Evolutionary conservation across 2,329 filamentous ascomycete genomes (phyloP), one percentile per base, ranked within the genome.

Genomic region (Epichloe sibirici): DNA sequence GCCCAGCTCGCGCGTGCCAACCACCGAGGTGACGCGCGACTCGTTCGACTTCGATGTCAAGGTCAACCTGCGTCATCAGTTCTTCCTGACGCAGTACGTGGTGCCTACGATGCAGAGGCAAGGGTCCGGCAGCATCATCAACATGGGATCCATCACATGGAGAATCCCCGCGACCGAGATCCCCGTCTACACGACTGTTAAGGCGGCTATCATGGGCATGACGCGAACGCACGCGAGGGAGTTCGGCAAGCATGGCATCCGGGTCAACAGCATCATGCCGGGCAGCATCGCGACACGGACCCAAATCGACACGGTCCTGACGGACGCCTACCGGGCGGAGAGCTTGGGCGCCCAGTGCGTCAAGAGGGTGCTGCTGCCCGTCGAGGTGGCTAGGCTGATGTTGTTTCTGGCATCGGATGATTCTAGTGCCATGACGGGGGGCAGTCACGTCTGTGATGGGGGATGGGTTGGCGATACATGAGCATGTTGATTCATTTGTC

Each of bases 11-110:
- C 58, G 65, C 21, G 61, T 58, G 0, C 49, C 59, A 2, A 72
- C 68, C 1, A 50, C 57, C 11, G 52, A 65, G 0, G 66, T 75
- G 7, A 74, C 72, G 3, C 57, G 67, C 0, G 69, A 68, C 54
- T 63, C 63, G 3, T 76, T 70, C 64, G 71, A 75, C 11, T 47
- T 56, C 5, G 70, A 71, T 55, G 57, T 79, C 39, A 69, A 68
- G 40, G 64, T 69, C 25, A 76, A 75, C 52, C 62, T 75, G 34
- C 63, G 72, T 0, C 74, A 76, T 42, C 56, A 61, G 2, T 67
- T 94, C 39, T 77, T 94, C 2, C 73, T 94, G 12, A 78, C 86
- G 13, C 83, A 94, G 68, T 85, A 86, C 1, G 77, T 80, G 0
- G 67, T 81, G 17, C 83, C 82, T 0, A 83, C 82, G 61, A 75